Evolutionary conservation across 768 basidiomycete genomes (phyloP), one percentile per base, ranked within the genome.

Genomic region (Serendipita sp.): DNA sequence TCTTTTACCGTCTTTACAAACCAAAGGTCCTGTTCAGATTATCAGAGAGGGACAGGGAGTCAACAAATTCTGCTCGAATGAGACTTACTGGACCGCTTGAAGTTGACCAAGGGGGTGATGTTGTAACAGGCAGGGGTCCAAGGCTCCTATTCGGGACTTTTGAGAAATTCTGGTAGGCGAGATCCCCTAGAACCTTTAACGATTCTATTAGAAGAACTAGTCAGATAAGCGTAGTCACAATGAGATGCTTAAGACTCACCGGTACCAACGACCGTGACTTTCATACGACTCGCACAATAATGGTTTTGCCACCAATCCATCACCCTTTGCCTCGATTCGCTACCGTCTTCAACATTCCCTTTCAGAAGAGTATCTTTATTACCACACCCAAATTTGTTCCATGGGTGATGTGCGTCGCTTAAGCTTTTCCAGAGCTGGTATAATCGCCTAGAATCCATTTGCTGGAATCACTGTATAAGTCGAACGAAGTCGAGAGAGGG

Each of bases 351-450:
- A 66, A 44, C 24, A 3, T 38, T 16, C 48, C 41, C 63, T 28
- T 44, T 37, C 70, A 54, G 72, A 72, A 67, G 74, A 63, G 70
- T 76, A 48, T 68, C 68, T 46, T 53, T 56, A 58, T 75, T 74
- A 5, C 76, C 76, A 2, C 75, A 76, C 16, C 76, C 76, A 66
- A 77, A 77, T 60, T 76, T 77, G 56, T 68, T 65, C 70, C 76
- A 77, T 3, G 72, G 71, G 64, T 75, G 74, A 10, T 69, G 70
- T 0, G 68, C 65, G 45, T 69, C 68, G 47, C 72, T 72, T 8
- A 75, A 69, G 45, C 70, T 68, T 69, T 80, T 80, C 64, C 76
- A 76, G 24, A 80, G 72, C 68, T 80, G 78, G 71, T 76, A 80
- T 68, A 76, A 69, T n/a, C 78, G 70, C 74, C 77, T 75, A 56